These are phyloP conservation scores for Bisporella sp. DNA, from an alignment of 2,329 filamentous ascomycete genomes.

Conservation along the genomic window DNA sequence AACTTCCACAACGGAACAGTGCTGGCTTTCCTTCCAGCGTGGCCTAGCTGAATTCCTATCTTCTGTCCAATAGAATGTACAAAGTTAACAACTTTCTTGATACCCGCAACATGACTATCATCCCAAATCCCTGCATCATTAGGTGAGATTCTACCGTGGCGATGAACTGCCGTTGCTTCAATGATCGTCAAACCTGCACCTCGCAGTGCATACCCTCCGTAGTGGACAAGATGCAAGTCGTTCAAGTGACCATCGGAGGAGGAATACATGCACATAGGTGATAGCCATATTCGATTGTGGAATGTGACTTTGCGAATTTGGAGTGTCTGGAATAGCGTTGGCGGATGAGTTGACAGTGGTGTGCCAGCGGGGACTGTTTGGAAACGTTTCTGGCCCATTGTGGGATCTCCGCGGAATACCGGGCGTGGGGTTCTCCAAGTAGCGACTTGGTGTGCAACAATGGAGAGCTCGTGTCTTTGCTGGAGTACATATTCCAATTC, in stretches of 20 bases:
- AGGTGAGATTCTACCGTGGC: conserved; percentile 30
- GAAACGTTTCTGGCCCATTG: no score
- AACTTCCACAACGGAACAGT: conserved; percentile 11
- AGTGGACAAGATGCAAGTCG: conserved; percentile 9
- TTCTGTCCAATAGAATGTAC: conserved; percentile 23
- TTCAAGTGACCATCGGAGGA: conserved; percentile 24
- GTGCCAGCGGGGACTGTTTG: no score
- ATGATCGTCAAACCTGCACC: conserved; percentile 28
- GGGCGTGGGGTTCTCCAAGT: no score
- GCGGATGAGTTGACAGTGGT: conserved; percentile 13
- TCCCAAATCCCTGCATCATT: conserved; percentile 28
- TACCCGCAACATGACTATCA: conserved; percentile 28
- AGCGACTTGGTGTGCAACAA: no score
- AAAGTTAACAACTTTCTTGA: conserved; percentile 27
- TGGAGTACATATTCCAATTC: no score
- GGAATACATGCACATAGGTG: conserved; percentile 57
- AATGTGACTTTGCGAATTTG: conserved; percentile 45
- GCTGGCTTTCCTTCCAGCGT: conserved; percentile 26
- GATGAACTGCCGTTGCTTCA: conserved; percentile 26
- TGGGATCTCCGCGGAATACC: no score
- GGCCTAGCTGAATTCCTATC: conserved; percentile 26
- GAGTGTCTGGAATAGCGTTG: conserved; percentile 52
- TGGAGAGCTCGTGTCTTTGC: no score
- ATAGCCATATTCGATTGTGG: conserved; percentile 50
- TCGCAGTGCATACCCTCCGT: conserved; percentile 9